Percentiles rank a stretch among this genome's conserved stretches.
Conservation (phyloP, 176 grass and related monocot species). For the Musa schizocarpa region DNA sequence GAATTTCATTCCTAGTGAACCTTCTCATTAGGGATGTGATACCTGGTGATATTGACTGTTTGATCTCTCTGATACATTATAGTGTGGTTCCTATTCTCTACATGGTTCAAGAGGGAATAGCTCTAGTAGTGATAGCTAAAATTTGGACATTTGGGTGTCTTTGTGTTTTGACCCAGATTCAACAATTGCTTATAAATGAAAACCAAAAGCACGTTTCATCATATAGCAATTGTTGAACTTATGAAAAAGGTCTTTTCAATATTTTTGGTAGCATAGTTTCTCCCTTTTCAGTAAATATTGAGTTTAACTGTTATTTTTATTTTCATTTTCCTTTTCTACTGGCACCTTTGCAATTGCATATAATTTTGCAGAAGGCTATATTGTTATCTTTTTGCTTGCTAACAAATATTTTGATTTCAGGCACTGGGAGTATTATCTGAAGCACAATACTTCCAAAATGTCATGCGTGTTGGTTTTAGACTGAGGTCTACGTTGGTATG, state of each 20-base stretch:
- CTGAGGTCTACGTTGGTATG: slow-evolving; percentile 90
- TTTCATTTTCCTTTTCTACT: background rate
- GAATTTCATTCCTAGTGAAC: no score
- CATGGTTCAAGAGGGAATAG: no score
- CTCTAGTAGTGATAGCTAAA: no score
- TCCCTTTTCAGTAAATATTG: background rate
- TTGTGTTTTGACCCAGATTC: no score
- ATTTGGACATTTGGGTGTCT: no score
- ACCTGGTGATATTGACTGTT: no score
- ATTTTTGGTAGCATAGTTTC: background rate
- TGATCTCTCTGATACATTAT: no score
- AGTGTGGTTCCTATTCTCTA: no score
- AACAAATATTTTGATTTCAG: slow-evolving; percentile 24
- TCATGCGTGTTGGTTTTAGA: slow-evolving; percentile 93
- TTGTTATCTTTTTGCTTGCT: background rate
- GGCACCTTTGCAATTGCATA: background rate
- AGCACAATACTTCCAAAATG: slow-evolving; percentile 99
- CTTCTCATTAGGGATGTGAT: no score
- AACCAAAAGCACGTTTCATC: background rate
- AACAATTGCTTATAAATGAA: background rate
- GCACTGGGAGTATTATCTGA: slow-evolving; percentile 75
- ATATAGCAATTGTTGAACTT: background rate
- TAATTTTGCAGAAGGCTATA: background rate
- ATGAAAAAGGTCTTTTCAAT: background rate
- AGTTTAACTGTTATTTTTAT: background rate